Evolutionary conservation across 495 filamentous ascomycete species (phyloP).

Genomic region (Alectoria sarmentosa): DNA sequence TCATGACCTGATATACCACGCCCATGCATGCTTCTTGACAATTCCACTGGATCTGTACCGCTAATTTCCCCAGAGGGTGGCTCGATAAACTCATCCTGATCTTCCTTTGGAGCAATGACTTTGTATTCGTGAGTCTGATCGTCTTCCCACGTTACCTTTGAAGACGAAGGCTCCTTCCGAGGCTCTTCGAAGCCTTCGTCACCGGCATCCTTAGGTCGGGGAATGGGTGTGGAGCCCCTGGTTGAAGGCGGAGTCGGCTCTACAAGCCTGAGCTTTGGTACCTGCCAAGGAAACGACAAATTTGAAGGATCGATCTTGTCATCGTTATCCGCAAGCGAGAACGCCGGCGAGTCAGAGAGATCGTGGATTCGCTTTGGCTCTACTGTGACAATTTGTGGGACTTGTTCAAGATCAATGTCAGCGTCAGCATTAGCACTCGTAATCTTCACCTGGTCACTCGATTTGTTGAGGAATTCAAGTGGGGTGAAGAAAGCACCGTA

Average conservation of each 20-base stretch:
- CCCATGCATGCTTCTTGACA: neutral
- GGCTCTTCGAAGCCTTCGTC: slow-evolving; percentile 23
- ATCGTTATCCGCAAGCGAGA: slow-evolving; percentile 22
- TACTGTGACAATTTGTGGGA: slow-evolving; percentile 26
- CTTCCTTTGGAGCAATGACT: slow-evolving; percentile 43
- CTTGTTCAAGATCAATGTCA: slow-evolving; percentile 21
- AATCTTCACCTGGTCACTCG: slow-evolving; percentile 12
- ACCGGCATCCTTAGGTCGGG: slow-evolving; percentile 23
- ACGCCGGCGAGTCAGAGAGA: slow-evolving; percentile 20
- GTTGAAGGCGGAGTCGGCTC: slow-evolving; percentile 47
- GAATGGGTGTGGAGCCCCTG: slow-evolving; percentile 37
- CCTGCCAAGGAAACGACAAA: slow-evolving; percentile 41
- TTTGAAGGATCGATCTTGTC: slow-evolving; percentile 26
- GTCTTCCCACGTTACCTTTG: slow-evolving; percentile 55
- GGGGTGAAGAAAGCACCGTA: slow-evolving; percentile 29
- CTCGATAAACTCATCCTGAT: slow-evolving; percentile 27
- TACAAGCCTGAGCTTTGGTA: slow-evolving; percentile 43
- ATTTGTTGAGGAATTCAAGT: slow-evolving; percentile 24
- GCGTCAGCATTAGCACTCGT: slow-evolving; percentile 23
- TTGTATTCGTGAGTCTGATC: slow-evolving; percentile 56
- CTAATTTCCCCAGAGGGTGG: neutral
- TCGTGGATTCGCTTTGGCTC: slow-evolving; percentile 20
- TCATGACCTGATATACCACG: neutral
- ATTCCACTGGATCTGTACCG: neutral
- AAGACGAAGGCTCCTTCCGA: slow-evolving; percentile 31